Conservation (phyloP, 768 basidiomycete species). For the Psilocybe subaeruginosa region DNA sequence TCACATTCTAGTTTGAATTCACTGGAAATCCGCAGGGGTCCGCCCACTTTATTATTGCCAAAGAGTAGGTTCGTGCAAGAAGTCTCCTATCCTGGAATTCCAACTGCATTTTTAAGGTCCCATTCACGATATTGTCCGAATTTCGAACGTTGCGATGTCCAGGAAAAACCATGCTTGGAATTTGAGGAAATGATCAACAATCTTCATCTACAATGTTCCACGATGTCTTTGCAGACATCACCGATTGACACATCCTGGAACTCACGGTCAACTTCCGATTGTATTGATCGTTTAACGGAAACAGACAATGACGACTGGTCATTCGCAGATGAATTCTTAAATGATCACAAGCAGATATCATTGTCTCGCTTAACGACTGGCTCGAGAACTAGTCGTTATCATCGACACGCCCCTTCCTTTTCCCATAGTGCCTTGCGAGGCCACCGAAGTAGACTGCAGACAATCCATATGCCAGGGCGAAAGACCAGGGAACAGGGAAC, state of each 20-base stretch:
- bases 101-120: conserved; percentile 46
- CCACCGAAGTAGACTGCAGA: background rate
- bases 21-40: conserved; percentile 41
- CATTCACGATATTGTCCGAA: conserved; percentile 39
- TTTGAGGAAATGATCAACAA: conserved; percentile 49
- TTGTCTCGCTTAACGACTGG: background rate
- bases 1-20: conserved; percentile 17
- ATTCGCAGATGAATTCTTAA: conserved; percentile 33
- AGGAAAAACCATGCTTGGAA: conserved; percentile 31
- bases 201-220: conserved; percentile 40
- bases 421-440: background rate
- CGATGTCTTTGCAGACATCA: conserved; percentile 19
- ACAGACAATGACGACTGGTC: conserved; percentile 36
- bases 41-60: conserved; percentile 31
- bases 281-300: background rate
- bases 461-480: background rate
- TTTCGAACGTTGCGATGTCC: conserved; percentile 6
- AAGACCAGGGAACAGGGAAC: background rate
- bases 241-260: conserved; percentile 19
- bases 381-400: background rate
- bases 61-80: conserved; percentile 18
- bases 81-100: conserved; percentile 42
- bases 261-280: conserved; percentile 8
- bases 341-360: background rate
- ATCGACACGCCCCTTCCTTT: background rate